A percentile compares a stretch with the other conserved stretches of the same genome.
phyloP scores from a whole-genome alignment of 495 filamentous ascomycete genomes.

The Trichocladium uniseriatum region DNA sequence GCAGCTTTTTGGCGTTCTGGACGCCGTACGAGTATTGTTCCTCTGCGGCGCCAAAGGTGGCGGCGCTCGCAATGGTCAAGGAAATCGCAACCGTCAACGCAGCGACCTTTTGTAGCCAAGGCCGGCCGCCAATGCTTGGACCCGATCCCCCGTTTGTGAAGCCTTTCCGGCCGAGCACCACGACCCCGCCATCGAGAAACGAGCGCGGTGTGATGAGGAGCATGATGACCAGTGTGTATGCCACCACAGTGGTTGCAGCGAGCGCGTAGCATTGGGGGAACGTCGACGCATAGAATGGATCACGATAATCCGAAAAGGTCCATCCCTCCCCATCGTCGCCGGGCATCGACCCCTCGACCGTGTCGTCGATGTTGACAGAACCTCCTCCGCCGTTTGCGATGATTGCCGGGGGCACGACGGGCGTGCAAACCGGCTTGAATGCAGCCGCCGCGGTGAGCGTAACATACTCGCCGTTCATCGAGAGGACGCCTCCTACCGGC shows the following conservation, averaged over 20 bases:
- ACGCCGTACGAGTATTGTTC: conserved; percentile 63
- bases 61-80: conserved; percentile 81
- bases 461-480: conserved; percentile 47
- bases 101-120: conserved; percentile 93
- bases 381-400: conserved; percentile 39
- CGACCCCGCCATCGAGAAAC: conserved; percentile 74
- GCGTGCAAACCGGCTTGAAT: conserved; percentile 55
- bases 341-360: conserved; percentile 2
- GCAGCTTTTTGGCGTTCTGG: conserved; percentile 61
- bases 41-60: conserved; percentile 77
- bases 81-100: conserved; percentile 85
- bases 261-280: conserved; percentile 88
- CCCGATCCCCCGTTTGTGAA: conserved; percentile 75
- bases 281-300: conserved; percentile 88
- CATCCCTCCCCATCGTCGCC: conserved; percentile 10
- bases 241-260: conserved; percentile 80
- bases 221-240: conserved; percentile 90
- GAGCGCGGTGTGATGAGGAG: conserved; percentile 86
- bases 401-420: conserved; percentile 32
- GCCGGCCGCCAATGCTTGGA: conserved; percentile 80
- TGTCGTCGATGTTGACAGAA: conserved; percentile 32
- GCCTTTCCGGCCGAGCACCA: conserved; percentile 71
- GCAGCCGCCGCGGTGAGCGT: conserved; percentile 54
- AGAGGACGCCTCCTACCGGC: conserved; percentile 51
- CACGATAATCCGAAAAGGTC: conserved; percentile 49